phyloP scores from a whole-genome alignment of 495 filamentous ascomycete species.

The Aspergillus leporis region DNA sequence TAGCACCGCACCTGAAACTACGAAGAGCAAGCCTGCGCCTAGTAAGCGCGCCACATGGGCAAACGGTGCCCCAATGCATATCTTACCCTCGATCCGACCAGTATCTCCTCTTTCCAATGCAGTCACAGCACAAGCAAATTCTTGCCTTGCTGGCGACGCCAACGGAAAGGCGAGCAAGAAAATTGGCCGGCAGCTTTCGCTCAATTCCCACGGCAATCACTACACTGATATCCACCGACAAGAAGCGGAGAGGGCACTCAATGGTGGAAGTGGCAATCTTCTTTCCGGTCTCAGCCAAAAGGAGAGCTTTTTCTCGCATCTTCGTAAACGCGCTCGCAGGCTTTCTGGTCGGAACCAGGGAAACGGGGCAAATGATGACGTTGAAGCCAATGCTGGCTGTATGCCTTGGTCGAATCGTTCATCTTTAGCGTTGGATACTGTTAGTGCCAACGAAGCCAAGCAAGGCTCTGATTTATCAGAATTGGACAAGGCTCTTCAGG shows the following conservation, averaged over 20 bases:
- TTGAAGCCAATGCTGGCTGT: constrained; percentile 90
- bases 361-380: constrained; percentile 73
- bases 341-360: constrained; percentile 88
- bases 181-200: constrained; percentile 91
- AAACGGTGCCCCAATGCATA: constrained; percentile 93
- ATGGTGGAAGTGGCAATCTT: constrained; percentile 69
- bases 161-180: constrained; percentile 78
- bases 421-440: constrained; percentile 77
- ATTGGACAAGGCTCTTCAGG: constrained; percentile 79
- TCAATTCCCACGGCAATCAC: constrained; percentile 91
- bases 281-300: constrained; percentile 62
- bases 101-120: constrained; percentile 91
- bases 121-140: constrained; percentile 83
- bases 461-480: constrained; percentile 54
- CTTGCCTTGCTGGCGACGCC: constrained; percentile 34
- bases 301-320: constrained; percentile 96
- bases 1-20: constrained; percentile 49
- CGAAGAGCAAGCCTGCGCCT: constrained; percentile 61
- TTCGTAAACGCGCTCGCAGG: constrained; percentile 89
- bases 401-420: constrained; percentile 85
- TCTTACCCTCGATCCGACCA: constrained; percentile 92
- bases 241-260: constrained; percentile 88
- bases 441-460: constrained; percentile 48
- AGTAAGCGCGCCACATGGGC: constrained; percentile 86
- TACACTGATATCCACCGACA: constrained; percentile 84